These are phyloP conservation scores for Colletotrichum euphorbiae DNA, from an alignment of 2,329 filamentous ascomycete species.

Conservation along the genomic window DNA sequence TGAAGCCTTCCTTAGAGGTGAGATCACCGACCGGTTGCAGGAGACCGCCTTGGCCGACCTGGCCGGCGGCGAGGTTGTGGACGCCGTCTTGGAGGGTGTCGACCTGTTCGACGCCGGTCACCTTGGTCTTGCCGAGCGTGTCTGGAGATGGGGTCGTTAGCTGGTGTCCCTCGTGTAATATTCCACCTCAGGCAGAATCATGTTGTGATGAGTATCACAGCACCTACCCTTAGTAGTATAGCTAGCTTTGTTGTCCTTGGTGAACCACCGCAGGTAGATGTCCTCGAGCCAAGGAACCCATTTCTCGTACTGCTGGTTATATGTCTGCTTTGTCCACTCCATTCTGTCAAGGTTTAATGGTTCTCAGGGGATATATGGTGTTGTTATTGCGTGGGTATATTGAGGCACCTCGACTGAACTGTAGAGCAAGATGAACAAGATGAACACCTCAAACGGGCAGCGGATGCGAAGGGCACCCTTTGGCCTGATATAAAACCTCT, in stretches of 20 bases:
- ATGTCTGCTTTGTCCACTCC: conserved; percentile 72
- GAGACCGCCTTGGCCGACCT: conserved; percentile 76
- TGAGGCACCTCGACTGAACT: background rate
- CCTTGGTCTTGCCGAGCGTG: conserved; percentile 74
- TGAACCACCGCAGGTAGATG: conserved; percentile 77
- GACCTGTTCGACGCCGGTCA: conserved; percentile 75
- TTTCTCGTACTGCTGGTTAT: conserved; percentile 78
- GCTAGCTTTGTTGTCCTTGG: conserved; percentile 80
- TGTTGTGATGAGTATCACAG: background rate
- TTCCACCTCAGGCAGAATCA: background rate
- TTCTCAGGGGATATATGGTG: too few relatives aligned
- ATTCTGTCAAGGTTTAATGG: conserved; percentile 43
- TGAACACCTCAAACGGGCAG: conserved; percentile 17
- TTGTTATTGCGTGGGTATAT: background rate
- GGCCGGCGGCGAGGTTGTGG: conserved; percentile 70
- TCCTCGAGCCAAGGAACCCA: conserved; percentile 86
- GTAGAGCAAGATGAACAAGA: conserved; percentile 28
- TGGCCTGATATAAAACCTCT: conserved; percentile 29
- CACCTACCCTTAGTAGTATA: conserved; percentile 75
- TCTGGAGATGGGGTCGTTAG: conserved; percentile 55
- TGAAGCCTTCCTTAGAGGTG: conserved; percentile 73
- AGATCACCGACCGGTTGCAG: conserved; percentile 73
- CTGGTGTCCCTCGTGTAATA: background rate
- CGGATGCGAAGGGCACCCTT: conserved; percentile 3
- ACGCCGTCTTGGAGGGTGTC: conserved; percentile 77